Evolutionary conservation across 139 green algal genomes (phyloP).

Genomic region (Chara braunii): DNA sequence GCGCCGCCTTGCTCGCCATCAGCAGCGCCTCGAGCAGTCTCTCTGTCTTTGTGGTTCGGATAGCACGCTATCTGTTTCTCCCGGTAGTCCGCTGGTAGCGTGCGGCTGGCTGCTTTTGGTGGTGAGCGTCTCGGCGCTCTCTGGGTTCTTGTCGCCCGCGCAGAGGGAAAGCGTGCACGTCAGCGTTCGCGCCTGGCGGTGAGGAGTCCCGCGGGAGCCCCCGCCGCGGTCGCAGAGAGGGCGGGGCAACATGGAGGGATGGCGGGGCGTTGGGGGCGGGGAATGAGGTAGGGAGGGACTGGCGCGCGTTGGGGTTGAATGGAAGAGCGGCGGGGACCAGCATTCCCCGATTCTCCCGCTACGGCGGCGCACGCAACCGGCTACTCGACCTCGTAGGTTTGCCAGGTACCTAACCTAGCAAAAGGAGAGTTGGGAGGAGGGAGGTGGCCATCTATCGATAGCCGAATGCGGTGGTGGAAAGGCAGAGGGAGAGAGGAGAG

Average conservation of each 20-base stretch:
- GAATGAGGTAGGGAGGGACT: neutral
- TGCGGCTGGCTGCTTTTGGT: no score
- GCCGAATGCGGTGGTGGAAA: neutral
- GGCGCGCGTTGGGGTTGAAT: slow-evolving; percentile 6
- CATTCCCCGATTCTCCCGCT: neutral
- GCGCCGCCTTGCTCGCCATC: no score
- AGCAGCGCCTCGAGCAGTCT: no score
- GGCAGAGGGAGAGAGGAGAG: neutral
- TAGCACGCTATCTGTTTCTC: no score
- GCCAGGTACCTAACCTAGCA: neutral
- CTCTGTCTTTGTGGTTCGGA: no score
- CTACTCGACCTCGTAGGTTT: neutral
- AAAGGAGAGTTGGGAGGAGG: neutral
- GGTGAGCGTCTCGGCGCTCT: no score
- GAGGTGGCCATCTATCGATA: neutral
- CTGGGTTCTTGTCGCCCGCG: no score
- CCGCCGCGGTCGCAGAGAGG: no score
- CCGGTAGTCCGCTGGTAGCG: no score
- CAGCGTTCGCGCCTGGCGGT: no score
- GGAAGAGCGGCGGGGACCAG: neutral
- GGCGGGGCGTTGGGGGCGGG: neutral
- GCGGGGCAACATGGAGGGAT: neutral
- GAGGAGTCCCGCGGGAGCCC: no score
- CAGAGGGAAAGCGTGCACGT: no score
- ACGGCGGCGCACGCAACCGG: neutral